Evolutionary conservation across 257 asterid species (phyloP), one percentile per base, ranked within the genome.

Genomic region (Gentiana straminea): DNA sequence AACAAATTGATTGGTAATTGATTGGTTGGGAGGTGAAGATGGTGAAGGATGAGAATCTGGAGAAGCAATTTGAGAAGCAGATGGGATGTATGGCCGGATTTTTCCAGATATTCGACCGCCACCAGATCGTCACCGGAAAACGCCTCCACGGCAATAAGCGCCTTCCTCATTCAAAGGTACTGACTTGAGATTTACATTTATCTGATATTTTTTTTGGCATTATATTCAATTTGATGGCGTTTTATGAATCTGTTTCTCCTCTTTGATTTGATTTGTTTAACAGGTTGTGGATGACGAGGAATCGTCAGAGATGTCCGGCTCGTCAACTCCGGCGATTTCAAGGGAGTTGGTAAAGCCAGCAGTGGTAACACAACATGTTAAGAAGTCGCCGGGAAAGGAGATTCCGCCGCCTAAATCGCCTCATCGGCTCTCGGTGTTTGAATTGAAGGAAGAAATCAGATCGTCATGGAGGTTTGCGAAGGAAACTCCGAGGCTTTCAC

Each of bases 11-110:
- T 56, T 59, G 39, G 56, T 64, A 34, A 4, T n/a, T 6, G 64
- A 63, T 56, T 59, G 39, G 56, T 64, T 78, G 80, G 80, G 65
- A 77, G 59, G 59, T 72, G 11, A 73, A 68, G 3, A 46, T 67
- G 57, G 62, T 64, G 57, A 69, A 78, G 13, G 89, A 86, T 38
- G 75, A 75, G 70, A 73, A 79, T 47, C 72, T 74, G 4, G 81
- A 79, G 66, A 77, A 74, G 70, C 86, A 81, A 50, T 63, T 79
- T 0, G 74, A 73, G 57, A 79, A 78, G 53, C 94, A 82, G 38
- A 81, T 86, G 91, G 94, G 96, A 13, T 87, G 96, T 75, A 87
- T 87, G 89, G 66, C 93, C 41, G 90, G 94, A 39, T 83, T 85
- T 58, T 79, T 83, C 34, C 95, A 89, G 37, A 69, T 86, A 49